Evolutionary conservation across 305 asterid species (phyloP), one percentile per base, ranked within the genome.

Genomic region (Fraxinus sp.): DNA sequence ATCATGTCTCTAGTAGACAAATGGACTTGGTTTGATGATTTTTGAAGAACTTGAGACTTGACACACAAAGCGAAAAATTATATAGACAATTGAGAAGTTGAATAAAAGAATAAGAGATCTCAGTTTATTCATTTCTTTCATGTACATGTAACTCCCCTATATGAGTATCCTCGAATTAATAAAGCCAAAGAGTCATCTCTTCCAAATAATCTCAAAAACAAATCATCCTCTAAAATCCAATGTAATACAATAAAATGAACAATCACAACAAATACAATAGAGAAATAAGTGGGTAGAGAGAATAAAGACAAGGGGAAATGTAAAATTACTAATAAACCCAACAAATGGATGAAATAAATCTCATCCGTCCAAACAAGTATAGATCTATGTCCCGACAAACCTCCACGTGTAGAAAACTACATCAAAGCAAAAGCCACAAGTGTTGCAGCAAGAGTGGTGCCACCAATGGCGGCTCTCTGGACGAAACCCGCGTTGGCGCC

Each of bases 361-460:
- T 82, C 37, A 20, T 28, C 81, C 84, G 84, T 55, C 82, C 82
- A 82, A 13, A 22, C 11, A 78, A 55, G 70, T 26, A 49, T 81
- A 68, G 62, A 79, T 39, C 76, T 70, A 70, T n/a, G 37, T 22
- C 74, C 78, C 57, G 39, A 32, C 37, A 44, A 10, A 0, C 74
- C 57, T 16, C 72, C 82, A 77, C 85, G 74, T 82, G 84, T 26
- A 0, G 2, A 0, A 13, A 28, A 77, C 79, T 83, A 83, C 76
- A 83, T 55, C 57, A 83, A 62, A 72, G 83, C 85, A 35, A 78
- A 79, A 1, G 76, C 85, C 3, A 83, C 77, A 33, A 83, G 57
- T 24, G 35, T 73, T 3, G 68, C 85, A 37, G 83, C 85, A 6
- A 83, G 46, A 52, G 79, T 71, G 18, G 79, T 77, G 71, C 83